Evolutionary conservation across 202 grass and related monocot genomes (phyloP).

Genomic region (Carex sylvatica): DNA sequence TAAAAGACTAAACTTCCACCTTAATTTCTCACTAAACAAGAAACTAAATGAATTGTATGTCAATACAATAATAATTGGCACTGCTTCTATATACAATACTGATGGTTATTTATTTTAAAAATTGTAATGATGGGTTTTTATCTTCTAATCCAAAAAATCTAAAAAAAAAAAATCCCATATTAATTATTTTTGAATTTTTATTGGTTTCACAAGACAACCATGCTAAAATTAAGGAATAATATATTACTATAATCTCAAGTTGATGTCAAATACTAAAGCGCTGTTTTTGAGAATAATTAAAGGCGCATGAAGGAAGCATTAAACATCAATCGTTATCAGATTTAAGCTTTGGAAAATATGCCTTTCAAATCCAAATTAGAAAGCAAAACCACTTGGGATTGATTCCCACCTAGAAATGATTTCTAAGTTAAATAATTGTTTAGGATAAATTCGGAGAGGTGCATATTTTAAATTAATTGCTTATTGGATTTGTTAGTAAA

Average conservation of each 20-base stretch:
- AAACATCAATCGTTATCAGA: slow-evolving; percentile 1
- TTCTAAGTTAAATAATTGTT: not conserved
- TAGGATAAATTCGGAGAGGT: not conserved
- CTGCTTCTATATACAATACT: too few relatives aligned
- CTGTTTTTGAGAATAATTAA: too few relatives aligned
- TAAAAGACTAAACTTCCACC: too few relatives aligned
- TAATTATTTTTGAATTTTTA: not conserved
- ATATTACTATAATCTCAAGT: not conserved
- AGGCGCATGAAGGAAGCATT: too few relatives aligned
- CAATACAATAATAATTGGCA: too few relatives aligned
- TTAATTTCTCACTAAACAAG: too few relatives aligned
- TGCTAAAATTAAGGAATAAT: not conserved
- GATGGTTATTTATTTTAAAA: not conserved
- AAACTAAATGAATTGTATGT: too few relatives aligned
- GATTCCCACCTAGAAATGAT: too few relatives aligned
- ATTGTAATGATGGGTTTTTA: not conserved
- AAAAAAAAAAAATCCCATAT: not conserved
- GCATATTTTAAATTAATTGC: not conserved
- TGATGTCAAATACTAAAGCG: not conserved
- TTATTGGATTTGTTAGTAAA: not conserved
- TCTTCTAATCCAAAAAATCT: not conserved
- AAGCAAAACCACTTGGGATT: not conserved
- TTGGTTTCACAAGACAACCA: not conserved
- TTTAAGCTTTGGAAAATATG: not conserved
- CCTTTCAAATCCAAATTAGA: not conserved